A percentile compares a stretch with the other conserved stretches of the same genome.
Evolutionary conservation across 139 green algal genomes (phyloP).

Genomic region (Haematococcus lacustris): DNA sequence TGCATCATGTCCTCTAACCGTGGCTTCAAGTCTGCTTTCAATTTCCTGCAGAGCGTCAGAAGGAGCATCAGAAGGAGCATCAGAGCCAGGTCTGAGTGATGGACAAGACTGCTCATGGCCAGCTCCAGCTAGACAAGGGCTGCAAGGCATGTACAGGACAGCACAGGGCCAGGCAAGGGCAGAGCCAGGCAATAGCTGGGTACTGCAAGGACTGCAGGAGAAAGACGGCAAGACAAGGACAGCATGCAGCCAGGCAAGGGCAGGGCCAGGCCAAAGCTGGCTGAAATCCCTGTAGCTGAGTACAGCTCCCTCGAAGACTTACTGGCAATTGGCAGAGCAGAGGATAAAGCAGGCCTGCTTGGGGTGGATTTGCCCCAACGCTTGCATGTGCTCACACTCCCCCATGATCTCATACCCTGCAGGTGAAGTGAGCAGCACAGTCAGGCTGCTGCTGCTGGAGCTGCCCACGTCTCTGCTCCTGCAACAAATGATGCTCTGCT

Average conservation of each 20-base stretch:
- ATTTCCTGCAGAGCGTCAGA: no score
- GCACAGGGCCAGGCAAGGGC: no score
- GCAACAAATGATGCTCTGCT: no score
- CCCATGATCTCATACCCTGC: conserved; percentile 29
- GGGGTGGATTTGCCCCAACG: conserved; percentile 38
- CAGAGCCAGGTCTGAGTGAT: no score
- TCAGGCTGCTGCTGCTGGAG: no score
- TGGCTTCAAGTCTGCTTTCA: no score
- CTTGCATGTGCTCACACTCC: conserved; percentile 35
- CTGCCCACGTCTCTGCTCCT: no score
- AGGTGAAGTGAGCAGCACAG: no score
- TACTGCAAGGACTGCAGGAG: not conserved
- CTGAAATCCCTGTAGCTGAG: no score
- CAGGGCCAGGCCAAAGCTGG: not conserved
- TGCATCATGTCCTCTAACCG: no score
- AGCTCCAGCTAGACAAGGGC: no score
- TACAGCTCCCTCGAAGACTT: not conserved
- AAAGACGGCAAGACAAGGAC: not conserved
- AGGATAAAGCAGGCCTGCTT: conserved; percentile 43
- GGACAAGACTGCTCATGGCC: not conserved
- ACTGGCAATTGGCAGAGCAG: conserved; percentile 28
- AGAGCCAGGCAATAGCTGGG: not conserved
- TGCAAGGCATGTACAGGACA: not conserved
- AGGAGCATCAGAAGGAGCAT: no score
- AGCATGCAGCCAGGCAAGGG: not conserved